phyloP scores from a whole-genome alignment of 2,329 filamentous ascomycete species.

The Stemphylium beticola region DNA sequence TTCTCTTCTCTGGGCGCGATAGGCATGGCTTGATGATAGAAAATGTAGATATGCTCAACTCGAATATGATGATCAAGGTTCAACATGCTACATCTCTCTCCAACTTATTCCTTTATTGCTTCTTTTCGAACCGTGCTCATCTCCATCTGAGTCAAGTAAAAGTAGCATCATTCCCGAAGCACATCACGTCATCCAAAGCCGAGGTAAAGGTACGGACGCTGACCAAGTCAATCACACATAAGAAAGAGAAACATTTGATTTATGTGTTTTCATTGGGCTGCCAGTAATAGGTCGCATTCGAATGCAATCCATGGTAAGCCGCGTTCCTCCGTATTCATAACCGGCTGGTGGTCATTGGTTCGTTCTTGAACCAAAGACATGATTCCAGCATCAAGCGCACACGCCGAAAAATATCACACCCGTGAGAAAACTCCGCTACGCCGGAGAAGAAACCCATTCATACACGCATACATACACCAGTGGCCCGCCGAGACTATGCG shows the following conservation, averaged over 20 bases:
- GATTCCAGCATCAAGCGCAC: slow-evolving; percentile 5
- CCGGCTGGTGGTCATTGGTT: slow-evolving; percentile 1
- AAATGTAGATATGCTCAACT: slow-evolving; percentile 3
- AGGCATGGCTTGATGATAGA: not conserved
- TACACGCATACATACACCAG: not conserved
- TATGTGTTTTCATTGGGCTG: slow-evolving; percentile 12
- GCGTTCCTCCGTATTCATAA: not conserved
- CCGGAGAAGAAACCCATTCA: slow-evolving; percentile 11
- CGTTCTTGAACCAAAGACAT: not conserved
- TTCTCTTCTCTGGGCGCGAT: not conserved
- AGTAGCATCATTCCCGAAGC: not conserved
- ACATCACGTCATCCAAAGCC: slow-evolving; percentile 13
- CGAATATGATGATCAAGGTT: not conserved
- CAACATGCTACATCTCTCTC: not conserved
- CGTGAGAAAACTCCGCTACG: slow-evolving; percentile 18
- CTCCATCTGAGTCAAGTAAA: not conserved
- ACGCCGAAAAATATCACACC: slow-evolving; percentile 8
- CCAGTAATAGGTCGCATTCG: slow-evolving; percentile 1
- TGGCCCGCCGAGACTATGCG: slow-evolving; percentile 4
- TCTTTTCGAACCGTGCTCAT: slow-evolving; percentile 1
- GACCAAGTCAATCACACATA: too few relatives aligned
- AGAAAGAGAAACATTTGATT: not conserved
- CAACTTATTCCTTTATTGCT: not conserved
- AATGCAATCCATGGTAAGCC: slow-evolving; percentile 7
- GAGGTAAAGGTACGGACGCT: not conserved